Conservation (phyloP, 1,284 basidiomycete species). For the Pseudozyma tsukubaensis region DNA sequence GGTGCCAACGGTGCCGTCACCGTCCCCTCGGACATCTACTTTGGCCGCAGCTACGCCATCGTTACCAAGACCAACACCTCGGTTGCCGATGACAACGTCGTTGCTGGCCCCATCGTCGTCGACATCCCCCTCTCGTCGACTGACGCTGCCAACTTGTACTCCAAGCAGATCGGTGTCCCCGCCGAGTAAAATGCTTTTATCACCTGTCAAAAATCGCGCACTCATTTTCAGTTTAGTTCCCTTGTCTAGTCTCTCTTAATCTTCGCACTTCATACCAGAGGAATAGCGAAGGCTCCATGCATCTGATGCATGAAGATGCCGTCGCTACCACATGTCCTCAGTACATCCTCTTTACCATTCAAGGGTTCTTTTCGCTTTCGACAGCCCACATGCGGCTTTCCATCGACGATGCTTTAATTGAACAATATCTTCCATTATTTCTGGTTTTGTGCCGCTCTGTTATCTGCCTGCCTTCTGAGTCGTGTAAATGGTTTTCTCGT, state of each 20-base stretch:
- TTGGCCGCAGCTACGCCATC: slow-evolving; percentile 70
- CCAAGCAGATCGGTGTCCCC: slow-evolving; percentile 3
- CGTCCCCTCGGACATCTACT: slow-evolving; percentile 67
- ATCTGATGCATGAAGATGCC: slow-evolving; percentile 1
- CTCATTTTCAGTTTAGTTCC: neutral
- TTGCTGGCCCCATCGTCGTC: slow-evolving; percentile 73
- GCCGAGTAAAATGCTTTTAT: slow-evolving; percentile 3
- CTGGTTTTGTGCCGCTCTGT: too few species aligned
- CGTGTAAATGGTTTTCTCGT: too few species aligned
- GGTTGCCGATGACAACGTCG: slow-evolving; percentile 70
- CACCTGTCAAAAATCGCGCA: too few species aligned
- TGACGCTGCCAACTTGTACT: slow-evolving; percentile 46
- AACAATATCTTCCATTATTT: slow-evolving; percentile 1
- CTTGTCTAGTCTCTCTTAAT: neutral
- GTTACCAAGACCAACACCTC: slow-evolving; percentile 66
- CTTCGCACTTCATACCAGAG: slow-evolving; percentile 14
- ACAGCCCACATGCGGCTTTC: neutral
- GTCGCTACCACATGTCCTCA: neutral
- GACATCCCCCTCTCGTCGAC: slow-evolving; percentile 53
- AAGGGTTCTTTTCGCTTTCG: neutral
- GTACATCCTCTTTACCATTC: neutral
- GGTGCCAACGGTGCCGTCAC: slow-evolving; percentile 63
- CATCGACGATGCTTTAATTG: slow-evolving; percentile 8
- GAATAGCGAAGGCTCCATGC: neutral
- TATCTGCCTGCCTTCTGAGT: too few species aligned